Evolutionary conservation across 1,139 yeast genomes (phyloP).

Genomic region (Ogataea hybrid): DNA sequence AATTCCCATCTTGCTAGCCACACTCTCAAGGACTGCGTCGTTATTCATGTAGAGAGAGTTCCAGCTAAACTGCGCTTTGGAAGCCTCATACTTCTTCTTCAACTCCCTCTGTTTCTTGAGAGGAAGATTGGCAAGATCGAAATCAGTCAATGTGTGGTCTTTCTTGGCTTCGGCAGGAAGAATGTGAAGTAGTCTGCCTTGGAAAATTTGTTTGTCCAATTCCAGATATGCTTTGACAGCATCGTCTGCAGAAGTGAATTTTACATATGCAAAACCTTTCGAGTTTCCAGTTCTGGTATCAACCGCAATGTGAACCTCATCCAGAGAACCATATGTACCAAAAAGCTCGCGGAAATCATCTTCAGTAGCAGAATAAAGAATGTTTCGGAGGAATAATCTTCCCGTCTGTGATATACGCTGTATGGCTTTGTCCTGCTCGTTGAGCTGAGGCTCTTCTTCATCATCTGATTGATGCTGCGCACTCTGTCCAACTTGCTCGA

Average conservation of each 20-base stretch:
- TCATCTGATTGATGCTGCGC: neutral
- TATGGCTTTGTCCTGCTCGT: constrained; percentile 45
- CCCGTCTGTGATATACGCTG: constrained; percentile 67
- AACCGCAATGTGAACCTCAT: constrained; percentile 86
- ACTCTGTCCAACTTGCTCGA: no score
- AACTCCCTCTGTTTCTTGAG: constrained; percentile 86
- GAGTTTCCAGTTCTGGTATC: constrained; percentile 89
- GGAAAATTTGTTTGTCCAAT: constrained; percentile 86
- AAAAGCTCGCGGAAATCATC: constrained; percentile 68
- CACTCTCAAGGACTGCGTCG: constrained; percentile 90
- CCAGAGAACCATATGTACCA: constrained; percentile 53
- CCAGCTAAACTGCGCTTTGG: constrained; percentile 90
- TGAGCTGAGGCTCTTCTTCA: constrained; percentile 26
- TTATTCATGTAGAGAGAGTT: constrained; percentile 86
- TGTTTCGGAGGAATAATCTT: constrained; percentile 84
- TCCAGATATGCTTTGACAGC: constrained; percentile 74
- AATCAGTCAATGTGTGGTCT: constrained; percentile 77
- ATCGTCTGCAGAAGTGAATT: constrained; percentile 61
- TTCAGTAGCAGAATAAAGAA: constrained; percentile 77
- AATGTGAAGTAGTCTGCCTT: constrained; percentile 89
- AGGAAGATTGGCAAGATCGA: constrained; percentile 86
- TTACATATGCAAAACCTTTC: constrained; percentile 89
- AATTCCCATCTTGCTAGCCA: constrained; percentile 81
- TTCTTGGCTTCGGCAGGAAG: constrained; percentile 83
- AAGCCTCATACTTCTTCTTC: constrained; percentile 79